Conservation (phyloP, 2,329 filamentous ascomycete genomes). For the Fusarium circinatum region DNA sequence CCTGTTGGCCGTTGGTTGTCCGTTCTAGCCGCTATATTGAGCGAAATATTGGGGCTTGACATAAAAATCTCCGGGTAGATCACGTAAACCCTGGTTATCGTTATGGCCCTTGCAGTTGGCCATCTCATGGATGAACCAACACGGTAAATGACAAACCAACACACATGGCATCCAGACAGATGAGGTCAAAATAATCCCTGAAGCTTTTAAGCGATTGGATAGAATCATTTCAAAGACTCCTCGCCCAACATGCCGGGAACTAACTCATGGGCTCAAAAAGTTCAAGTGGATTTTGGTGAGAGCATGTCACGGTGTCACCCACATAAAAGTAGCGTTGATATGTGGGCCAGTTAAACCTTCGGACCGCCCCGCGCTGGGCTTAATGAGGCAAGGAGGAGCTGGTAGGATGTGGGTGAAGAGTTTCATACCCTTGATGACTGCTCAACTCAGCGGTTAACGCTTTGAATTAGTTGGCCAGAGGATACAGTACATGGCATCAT, state of each 20-base stretch:
- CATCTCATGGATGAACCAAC: slow-evolving; percentile 1
- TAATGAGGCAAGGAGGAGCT: not conserved
- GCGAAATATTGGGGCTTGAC: not conserved
- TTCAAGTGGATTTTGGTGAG: not conserved
- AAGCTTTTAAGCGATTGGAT: not conserved
- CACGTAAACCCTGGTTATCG: not conserved
- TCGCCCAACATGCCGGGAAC: not conserved
- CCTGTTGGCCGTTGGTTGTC: not conserved
- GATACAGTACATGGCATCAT: not conserved
- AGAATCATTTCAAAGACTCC: not conserved
- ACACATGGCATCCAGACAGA: not conserved
- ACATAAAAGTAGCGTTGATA: not conserved
- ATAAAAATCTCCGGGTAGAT: not conserved
- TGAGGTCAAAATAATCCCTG: not conserved
- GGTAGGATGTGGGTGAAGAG: slow-evolving; percentile 1
- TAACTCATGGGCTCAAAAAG: not conserved
- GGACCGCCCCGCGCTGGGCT: slow-evolving; percentile 5
- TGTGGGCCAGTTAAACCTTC: slow-evolving; percentile 6
- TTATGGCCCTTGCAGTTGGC: not conserved
- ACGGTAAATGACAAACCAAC: not conserved
- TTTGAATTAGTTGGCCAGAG: slow-evolving; percentile 1
- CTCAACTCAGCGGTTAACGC: slow-evolving; percentile 7
- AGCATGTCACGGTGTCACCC: slow-evolving; percentile 2
- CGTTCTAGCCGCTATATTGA: not conserved
- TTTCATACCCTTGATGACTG: slow-evolving; percentile 5